Conservation (phyloP, 805 yeast genomes). For the Starmerella ratchasimensis region DNA sequence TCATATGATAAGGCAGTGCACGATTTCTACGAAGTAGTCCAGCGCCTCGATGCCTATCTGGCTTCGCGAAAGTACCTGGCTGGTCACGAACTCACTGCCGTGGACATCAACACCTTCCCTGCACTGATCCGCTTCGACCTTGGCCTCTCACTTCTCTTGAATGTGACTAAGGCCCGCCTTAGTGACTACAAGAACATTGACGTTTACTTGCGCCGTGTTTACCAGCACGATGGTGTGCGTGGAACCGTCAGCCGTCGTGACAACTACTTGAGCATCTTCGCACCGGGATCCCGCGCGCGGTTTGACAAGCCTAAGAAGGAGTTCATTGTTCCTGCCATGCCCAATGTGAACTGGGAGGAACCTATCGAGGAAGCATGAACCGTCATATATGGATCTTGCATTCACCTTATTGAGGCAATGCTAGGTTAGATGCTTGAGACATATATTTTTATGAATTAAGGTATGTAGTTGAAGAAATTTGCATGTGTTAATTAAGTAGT, state of each 20-base stretch:
- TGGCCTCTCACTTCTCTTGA: slow-evolving; percentile 81
- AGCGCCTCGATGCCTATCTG: slow-evolving; percentile 29
- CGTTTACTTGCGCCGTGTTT: slow-evolving; percentile 65
- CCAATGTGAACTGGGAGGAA: slow-evolving; percentile 7
- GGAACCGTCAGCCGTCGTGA: not conserved
- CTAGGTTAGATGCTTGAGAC: too few relatives aligned
- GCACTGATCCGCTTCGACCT: slow-evolving; percentile 82
- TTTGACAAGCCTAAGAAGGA: not conserved
- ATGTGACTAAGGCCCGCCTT: slow-evolving; percentile 67
- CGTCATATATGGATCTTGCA: too few relatives aligned
- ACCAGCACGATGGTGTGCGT: slow-evolving; percentile 23
- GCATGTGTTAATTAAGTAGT: not conserved
- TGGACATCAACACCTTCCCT: slow-evolving; percentile 72
- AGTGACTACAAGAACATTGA: slow-evolving; percentile 60
- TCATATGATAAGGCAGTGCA: slow-evolving; percentile 57
- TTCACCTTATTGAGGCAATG: too few relatives aligned
- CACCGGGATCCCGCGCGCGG: not conserved
- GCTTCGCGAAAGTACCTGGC: slow-evolving; percentile 34
- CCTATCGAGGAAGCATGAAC: too few relatives aligned
- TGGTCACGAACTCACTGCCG: slow-evolving; percentile 66
- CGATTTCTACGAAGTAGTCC: slow-evolving; percentile 43
- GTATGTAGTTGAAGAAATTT: too few relatives aligned
- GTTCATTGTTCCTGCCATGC: slow-evolving; percentile 4
- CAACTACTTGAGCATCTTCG: not conserved
- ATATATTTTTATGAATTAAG: too few relatives aligned